These are phyloP conservation scores for Suillus fuscotomentosus DNA, from an alignment of 768 basidiomycete species.

Conservation along the genomic window DNA sequence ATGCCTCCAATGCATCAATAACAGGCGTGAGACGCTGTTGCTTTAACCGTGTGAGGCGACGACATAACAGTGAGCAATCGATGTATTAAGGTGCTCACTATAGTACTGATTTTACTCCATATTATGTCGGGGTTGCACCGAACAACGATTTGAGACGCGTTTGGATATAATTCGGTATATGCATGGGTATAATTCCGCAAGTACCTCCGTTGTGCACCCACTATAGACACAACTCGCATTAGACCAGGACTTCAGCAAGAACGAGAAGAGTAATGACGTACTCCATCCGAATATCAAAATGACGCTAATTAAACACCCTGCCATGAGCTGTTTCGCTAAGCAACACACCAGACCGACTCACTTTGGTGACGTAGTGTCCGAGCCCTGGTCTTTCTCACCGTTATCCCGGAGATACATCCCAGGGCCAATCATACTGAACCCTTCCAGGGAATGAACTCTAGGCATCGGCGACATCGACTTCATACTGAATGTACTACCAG, in stretches of 20 bases:
- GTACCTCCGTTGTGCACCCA: conserved; percentile 25
- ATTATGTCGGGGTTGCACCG: conserved; percentile 18
- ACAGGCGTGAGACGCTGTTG: conserved; percentile 18
- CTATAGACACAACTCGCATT: conserved; percentile 9
- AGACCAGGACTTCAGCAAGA: background rate
- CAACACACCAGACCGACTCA: conserved; percentile 13
- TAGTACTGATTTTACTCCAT: conserved; percentile 10
- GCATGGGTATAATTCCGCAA: conserved; percentile 20
- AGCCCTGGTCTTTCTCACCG: background rate
- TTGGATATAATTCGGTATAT: conserved; percentile 25
- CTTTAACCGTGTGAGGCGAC: conserved; percentile 11
- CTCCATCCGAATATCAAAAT: conserved; percentile 33
- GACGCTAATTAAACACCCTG: conserved; percentile 11
- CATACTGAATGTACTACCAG: background rate
- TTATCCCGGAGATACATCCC: background rate
- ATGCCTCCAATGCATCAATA: conserved; percentile 17
- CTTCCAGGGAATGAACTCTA: background rate
- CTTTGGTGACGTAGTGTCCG: conserved; percentile 15
- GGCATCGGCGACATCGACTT: background rate
- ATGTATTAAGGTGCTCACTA: conserved; percentile 10
- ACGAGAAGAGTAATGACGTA: conserved; percentile 2
- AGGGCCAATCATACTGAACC: background rate
- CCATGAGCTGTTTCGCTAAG: background rate
- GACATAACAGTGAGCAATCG: background rate
- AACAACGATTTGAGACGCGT: conserved; percentile 26